Evolutionary conservation across 1,284 basidiomycete species (phyloP).

Genomic region (Irpex sp.): DNA sequence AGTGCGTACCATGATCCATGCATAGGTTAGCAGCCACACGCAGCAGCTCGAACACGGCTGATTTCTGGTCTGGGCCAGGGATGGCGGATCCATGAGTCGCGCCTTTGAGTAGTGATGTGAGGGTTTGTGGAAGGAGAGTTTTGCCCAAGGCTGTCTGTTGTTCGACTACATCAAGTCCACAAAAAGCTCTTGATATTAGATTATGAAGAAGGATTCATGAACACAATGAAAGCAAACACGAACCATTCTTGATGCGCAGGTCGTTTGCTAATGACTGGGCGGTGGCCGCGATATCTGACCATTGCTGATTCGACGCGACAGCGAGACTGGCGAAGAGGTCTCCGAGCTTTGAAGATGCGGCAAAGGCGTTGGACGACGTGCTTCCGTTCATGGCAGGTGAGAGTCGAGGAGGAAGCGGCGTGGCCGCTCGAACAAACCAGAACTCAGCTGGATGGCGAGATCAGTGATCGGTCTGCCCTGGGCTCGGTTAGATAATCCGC

Average conservation of each 20-base stretch:
- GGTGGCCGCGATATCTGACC: constrained; percentile 48
- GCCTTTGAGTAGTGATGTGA: constrained; percentile 55
- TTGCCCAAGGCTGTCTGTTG: constrained; percentile 67
- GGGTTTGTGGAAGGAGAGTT: constrained; percentile 58
- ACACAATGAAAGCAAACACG: constrained; percentile 6
- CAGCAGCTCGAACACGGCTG: constrained; percentile 62
- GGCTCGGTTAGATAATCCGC: background rate
- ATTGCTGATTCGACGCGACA: constrained; percentile 33
- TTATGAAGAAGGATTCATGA: constrained; percentile 5
- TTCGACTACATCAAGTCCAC: constrained; percentile 43
- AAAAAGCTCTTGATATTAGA: constrained; percentile 4
- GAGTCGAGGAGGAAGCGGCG: background rate
- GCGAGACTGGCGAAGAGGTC: constrained; percentile 29
- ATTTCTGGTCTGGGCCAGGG: constrained; percentile 39
- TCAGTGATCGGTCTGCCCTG: background rate
- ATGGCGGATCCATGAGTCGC: constrained; percentile 47
- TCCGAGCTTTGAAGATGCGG: constrained; percentile 28
- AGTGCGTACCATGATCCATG: constrained; percentile 67
- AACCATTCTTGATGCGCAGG: constrained; percentile 49
- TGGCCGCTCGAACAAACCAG: background rate
- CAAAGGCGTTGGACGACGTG: constrained; percentile 17
- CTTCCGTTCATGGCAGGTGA: constrained; percentile 19
- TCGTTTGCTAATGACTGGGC: constrained; percentile 59
- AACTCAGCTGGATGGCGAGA: background rate
- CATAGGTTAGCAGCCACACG: constrained; percentile 77